phyloP scores from a whole-genome alignment of 306 rosid species.

The Sechiopsis laciniata region DNA sequence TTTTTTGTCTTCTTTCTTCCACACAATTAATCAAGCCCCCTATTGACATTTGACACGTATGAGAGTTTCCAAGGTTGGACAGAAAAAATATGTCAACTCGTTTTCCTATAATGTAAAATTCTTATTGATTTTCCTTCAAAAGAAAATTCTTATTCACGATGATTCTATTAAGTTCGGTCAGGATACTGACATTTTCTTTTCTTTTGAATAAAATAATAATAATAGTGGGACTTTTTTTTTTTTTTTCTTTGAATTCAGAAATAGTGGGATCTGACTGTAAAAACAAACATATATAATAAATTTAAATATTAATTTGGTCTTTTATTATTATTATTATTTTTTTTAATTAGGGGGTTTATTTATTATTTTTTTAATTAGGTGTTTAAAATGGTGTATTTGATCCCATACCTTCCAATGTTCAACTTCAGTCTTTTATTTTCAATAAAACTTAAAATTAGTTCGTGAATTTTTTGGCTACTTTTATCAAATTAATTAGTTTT shows the following conservation, averaged over 20 bases:
- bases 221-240: too few species aligned
- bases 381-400: too few species aligned
- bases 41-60: constrained; percentile 5
- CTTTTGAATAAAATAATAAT: neutral
- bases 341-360: too few species aligned
- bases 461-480: too few species aligned
- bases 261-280: constrained; percentile 16
- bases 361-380: too few species aligned
- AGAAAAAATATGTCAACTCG: neutral
- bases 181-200: constrained; percentile 11
- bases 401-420: too few species aligned
- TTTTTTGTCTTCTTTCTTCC: neutral
- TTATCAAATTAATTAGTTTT: too few species aligned
- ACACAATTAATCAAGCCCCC: neutral
- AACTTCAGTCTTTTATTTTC: too few species aligned
- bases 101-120: neutral
- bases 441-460: too few species aligned
- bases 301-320: too few species aligned
- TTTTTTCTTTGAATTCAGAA: neutral
- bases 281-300: neutral
- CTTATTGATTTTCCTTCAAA: neutral
- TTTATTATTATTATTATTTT: too few species aligned
- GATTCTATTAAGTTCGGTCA: constrained; percentile 15
- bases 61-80: neutral
- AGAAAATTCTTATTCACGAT: neutral